Base-by-base conservation (phyloP, 345 rosid genomes). In the Eucalyptus tenuipes region DNA sequence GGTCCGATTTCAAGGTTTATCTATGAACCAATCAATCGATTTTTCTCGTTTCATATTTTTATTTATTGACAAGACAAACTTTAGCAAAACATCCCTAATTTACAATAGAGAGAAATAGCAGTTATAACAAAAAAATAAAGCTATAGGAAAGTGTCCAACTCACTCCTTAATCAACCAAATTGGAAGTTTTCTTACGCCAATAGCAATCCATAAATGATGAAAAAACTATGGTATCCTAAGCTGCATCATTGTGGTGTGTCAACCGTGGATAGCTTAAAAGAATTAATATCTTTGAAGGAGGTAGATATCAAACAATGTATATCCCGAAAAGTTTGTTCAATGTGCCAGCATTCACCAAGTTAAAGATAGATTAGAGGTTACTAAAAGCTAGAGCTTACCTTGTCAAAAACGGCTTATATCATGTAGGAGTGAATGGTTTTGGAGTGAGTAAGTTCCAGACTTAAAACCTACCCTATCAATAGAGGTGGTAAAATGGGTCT, bases 1-100 rank as follows among this genome's bases (percentile, higher is more conserved):
- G 0, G 3, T 31, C 12, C 3, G 6, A 0, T 16, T 31, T 17
- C 13, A 68, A 18, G 4, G 24, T 68, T 17, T 33, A 33, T 10
- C 4, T 7, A 2, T 10, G 24, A 68, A n/a, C 7, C 2, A 5
- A 31, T 68, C 80, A 17, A 68, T 68, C 6, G 13, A 10, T 66
- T 31, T 15, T 15, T 66, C 18, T 61, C 18, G 10, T 64, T 33
- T 33, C 80, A 17, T 68, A 16, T 33, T 31, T 33, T 33, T 31
- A 68, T 68, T 31, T 17, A 37, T 68, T 68, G 22, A 17, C 33
- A 33, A 68, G 24, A 68, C 42, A 68, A 31, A 68, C 12, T 68
- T 33, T 33, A 31, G 13, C 10, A 8, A 68, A n/a, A 68, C 24
- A 33, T 17, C 42, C 42, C 22, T 33, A 31, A 31, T 16, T 68